Base-by-base conservation (phyloP, 306 rosid species). In the Casuarina cunninghamiana region DNA sequence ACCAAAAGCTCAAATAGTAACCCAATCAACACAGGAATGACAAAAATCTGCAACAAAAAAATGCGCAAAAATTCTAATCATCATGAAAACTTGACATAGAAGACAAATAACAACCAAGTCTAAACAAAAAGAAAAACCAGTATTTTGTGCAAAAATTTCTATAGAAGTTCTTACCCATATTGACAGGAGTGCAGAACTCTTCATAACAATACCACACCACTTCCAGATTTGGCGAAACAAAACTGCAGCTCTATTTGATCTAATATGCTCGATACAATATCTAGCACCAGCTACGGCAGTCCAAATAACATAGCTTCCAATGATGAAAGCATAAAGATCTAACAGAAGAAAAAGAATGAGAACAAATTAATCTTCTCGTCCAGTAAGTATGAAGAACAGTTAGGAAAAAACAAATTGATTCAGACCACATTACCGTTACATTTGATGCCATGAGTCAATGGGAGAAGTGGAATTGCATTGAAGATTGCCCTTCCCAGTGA, bases 1-100 rank as follows among this genome's bases (percentile, higher is more conserved):
- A 96, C 99, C 90, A 96, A 73, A 90, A 96, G 99, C 90, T 96
- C 99, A 90, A 96, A 96, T 50, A 96, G 97, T 67, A 96, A 86
- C 71, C 99, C 99, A 58, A 96, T 96, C 57, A 96, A 83, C 74
- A 96, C 96, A 1, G 99, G 99, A 81, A 96, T 96, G 65, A 96
- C 93, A 82, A 96, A 91, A 81, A 96, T 89, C 99, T 96, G 90
- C 42, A 79, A 75, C 41, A 77, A 3, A 54, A 69, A 39, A 9
- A 57, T 19, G 37, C 3, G 53, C 83, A 79, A 70, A 70, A 57
- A 7, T 9, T 63, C 72, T 46, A 65, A 74, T 26, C 79, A 81
- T 76, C 44, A 10, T n/a, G 57, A 17, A 16, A 38, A 63, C 53
- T 10, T 2, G 44, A 61, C 13, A 65, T 44, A 17, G 53, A 67